phyloP scores from a whole-genome alignment of 139 green algal genomes.

The Micromonas commoda region DNA sequence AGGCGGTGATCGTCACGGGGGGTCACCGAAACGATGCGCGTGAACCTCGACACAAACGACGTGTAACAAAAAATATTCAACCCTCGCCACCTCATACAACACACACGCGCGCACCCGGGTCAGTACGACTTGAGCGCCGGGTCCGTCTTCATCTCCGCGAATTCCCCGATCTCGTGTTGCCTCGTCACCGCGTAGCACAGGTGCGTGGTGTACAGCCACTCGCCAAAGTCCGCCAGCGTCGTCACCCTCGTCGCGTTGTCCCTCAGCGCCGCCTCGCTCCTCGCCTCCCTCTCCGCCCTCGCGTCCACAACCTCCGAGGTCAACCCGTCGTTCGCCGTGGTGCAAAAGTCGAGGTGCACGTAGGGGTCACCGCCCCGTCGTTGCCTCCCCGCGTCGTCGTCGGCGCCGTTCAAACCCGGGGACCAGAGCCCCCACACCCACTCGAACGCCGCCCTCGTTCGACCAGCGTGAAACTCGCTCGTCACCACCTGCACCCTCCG shows the following conservation, averaged over 20 bases:
- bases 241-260: conserved; percentile 8
- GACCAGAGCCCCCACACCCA: conserved; percentile 21
- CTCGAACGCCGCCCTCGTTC: conserved; percentile 30
- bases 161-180: conserved; percentile 30
- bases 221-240: conserved; percentile 13
- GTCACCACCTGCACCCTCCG: conserved; percentile 23
- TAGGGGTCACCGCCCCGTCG: background rate
- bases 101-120: background rate
- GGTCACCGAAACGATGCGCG: background rate
- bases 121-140: background rate
- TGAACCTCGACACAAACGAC: background rate
- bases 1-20: background rate
- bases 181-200: conserved; percentile 33
- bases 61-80: background rate
- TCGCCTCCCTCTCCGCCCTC: conserved; percentile 18
- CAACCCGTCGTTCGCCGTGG: conserved; percentile 5
- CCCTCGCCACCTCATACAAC: background rate
- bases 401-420: background rate
- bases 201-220: conserved; percentile 33
- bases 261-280: conserved; percentile 13
- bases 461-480: conserved; percentile 31
- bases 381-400: conserved; percentile 4
- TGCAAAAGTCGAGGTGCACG: background rate
- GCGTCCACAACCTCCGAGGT: background rate
- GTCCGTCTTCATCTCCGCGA: conserved; percentile 1